Evolutionary conservation across 495 filamentous ascomycete species (phyloP).

Genomic region (Penicillium macrosclerotiorum): DNA sequence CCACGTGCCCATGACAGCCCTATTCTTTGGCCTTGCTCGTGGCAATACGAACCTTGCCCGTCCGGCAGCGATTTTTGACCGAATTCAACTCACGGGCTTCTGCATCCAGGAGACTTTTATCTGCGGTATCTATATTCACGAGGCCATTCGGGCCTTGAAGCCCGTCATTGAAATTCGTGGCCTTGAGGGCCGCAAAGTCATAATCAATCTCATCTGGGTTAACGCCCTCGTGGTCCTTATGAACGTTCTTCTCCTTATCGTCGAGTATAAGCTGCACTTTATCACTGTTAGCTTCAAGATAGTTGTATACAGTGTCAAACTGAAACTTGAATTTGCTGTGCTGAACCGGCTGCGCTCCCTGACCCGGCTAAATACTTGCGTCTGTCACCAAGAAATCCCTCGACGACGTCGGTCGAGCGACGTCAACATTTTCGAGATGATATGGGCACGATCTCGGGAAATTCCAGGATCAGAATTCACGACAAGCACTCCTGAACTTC

Average conservation of each 20-base stretch:
- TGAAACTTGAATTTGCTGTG: constrained; percentile 60
- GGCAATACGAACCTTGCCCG: constrained; percentile 22
- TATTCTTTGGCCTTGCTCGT: constrained; percentile 40
- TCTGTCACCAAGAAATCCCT: not conserved
- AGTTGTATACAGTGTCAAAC: constrained; percentile 57
- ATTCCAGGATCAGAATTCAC: not conserved
- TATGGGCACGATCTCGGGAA: not conserved
- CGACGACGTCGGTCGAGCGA: constrained; percentile 14
- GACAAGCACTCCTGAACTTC: not conserved
- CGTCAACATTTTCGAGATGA: constrained; percentile 17
- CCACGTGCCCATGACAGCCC: constrained; percentile 46
- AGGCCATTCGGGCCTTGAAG: constrained; percentile 32
- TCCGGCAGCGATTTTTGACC: constrained; percentile 46
- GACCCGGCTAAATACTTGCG: constrained; percentile 10
- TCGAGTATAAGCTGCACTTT: constrained; percentile 48
- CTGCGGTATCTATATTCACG: constrained; percentile 53
- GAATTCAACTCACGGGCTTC: constrained; percentile 54
- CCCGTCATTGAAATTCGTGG: constrained; percentile 20
- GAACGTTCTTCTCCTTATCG: constrained; percentile 47
- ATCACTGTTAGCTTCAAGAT: constrained; percentile 48
- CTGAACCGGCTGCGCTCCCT: constrained; percentile 28
- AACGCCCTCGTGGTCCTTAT: constrained; percentile 51
- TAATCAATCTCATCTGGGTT: constrained; percentile 51
- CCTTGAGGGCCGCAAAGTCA: constrained; percentile 33
- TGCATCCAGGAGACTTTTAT: constrained; percentile 57